Evolutionary conservation across 352 stramenopile species (phyloP).

Genomic region (Globisporangium cederbergense): DNA sequence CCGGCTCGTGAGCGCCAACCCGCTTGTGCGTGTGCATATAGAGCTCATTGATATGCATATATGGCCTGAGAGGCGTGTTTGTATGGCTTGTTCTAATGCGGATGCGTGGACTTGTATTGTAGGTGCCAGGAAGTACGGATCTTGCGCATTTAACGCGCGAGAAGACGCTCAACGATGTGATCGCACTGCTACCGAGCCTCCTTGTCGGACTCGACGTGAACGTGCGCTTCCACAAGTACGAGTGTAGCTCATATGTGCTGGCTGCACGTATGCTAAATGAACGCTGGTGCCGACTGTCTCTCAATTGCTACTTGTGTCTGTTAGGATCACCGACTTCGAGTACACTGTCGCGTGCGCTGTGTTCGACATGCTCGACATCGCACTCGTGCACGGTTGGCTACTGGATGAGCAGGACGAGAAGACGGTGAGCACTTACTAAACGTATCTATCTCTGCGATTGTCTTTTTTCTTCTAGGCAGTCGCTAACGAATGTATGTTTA

Average conservation of each 20-base stretch:
- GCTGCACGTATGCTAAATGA: background rate
- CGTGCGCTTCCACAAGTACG: slow-evolving; percentile 92
- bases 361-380: slow-evolving; percentile 96
- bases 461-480: too few relatives aligned
- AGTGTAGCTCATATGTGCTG: background rate
- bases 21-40: slow-evolving; percentile 33
- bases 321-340: slow-evolving; percentile 90
- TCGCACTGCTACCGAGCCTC: slow-evolving; percentile 90
- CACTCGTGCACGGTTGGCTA: slow-evolving; percentile 97
- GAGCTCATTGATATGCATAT: background rate
- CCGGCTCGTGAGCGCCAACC: slow-evolving; percentile 83
- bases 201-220: slow-evolving; percentile 98
- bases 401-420: slow-evolving; percentile 89
- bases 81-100: background rate
- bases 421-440: slow-evolving; percentile 34
- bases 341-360: slow-evolving; percentile 93
- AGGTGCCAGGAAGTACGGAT: slow-evolving; percentile 48
- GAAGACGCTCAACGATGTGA: slow-evolving; percentile 88
- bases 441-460: background rate
- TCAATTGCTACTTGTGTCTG: background rate
- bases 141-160: slow-evolving; percentile 67
- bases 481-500: background rate
- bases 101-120: background rate
- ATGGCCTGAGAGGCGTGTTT: background rate
- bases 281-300: slow-evolving; percentile 4